A percentile compares a stretch with the other conserved stretches of the same genome.
These are phyloP conservation scores for Fraxinus quadrangulata DNA, from an alignment of 257 asterid species.

Conservation along the genomic window DNA sequence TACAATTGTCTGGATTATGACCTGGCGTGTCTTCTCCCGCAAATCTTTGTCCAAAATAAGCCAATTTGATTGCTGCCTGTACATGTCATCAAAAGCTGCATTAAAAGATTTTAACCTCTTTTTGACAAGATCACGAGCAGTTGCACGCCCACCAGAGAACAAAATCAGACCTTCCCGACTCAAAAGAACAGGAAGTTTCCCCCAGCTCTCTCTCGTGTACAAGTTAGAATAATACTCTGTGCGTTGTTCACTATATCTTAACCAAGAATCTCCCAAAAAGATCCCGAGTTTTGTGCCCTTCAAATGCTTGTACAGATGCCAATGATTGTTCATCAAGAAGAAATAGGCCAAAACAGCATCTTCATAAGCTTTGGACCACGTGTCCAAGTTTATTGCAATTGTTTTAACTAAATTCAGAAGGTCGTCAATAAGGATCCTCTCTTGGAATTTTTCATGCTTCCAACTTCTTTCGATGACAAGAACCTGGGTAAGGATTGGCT, in stretches of 20 bases:
- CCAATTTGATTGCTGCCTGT: conserved; percentile 62
- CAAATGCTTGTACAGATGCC: conserved; percentile 69
- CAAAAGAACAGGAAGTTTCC: conserved; percentile 66
- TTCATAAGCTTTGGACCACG: conserved; percentile 76
- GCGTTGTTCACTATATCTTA: conserved; percentile 57
- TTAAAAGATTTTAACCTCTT: conserved; percentile 72
- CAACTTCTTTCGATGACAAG: conserved; percentile 81
- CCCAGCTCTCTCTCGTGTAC: conserved; percentile 83
- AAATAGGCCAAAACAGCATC: conserved; percentile 49
- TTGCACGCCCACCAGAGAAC: conserved; percentile 85
- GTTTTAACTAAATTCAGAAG: conserved; percentile 61
- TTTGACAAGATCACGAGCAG: conserved; percentile 84
- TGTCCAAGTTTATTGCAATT: conserved; percentile 68
- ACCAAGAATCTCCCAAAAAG: conserved; percentile 71
- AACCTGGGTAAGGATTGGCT: conserved; percentile 73
- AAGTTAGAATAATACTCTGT: conserved; percentile 48
- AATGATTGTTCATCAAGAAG: conserved; percentile 85
- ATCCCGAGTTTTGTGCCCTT: conserved; percentile 71
- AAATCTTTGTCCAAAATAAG: conserved; percentile 64
- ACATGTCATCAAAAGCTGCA: conserved; percentile 75
- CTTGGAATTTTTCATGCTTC: conserved; percentile 80
- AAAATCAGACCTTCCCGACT: conserved; percentile 85
- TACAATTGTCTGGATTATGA: conserved; percentile 62
- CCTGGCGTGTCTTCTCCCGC: conserved; percentile 60
- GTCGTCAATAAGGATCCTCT: conserved; percentile 59